Base-by-base conservation (phyloP, 805 yeast genomes). In the Lachancea sp. region DNA sequence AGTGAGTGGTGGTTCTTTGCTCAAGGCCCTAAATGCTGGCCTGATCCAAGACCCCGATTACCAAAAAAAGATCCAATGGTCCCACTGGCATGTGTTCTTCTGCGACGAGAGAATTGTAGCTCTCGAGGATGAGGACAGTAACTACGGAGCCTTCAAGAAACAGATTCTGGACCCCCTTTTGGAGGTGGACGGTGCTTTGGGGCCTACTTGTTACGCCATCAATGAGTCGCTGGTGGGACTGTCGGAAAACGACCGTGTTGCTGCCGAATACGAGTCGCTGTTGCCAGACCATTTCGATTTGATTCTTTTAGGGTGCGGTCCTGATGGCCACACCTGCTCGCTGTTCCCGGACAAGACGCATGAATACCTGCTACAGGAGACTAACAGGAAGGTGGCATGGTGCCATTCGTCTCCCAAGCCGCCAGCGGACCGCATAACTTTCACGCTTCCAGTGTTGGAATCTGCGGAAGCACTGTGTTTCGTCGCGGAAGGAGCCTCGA, bases 291-390 rank as follows among this genome's bases (percentile, higher is more conserved):
- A 42, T 1, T 54, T 75, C 23, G 95, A 88, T 61, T 66, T 87
- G 51, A 67, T 88, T 17, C 66, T 87, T 41, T 70, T 88, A 47
- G 97, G 97, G 17, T 83, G 92, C 60, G 97, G 97, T 6, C 96
- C 96, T 25, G 97, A 88, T 56, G 97, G 96, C 28, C 97, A 88
- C 62, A 88, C 96, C 4, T 85, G 95, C 66, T 88, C 96, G 1
- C 69, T 88, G 47, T 88, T 88, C 75, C 96, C 96, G 9, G 88
- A 82, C 28, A 54, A 46, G 13, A 36, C 33, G 4, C 96, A 87
- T 60, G 53, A 61, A 45, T 70, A 86, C 52, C 69, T 88, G 42
- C 35, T 61, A 9, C 48, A 57, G 56, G 28, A 36, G 19, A 60
- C 65, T 20, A 36, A 58, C 8, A 65, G 69, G 45, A 61, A 63